A percentile compares a stretch with the other conserved stretches of the same genome.
These are phyloP conservation scores for Rhynchospora tenuis DNA, from an alignment of 176 grass and related monocot genomes.

Conservation along the genomic window DNA sequence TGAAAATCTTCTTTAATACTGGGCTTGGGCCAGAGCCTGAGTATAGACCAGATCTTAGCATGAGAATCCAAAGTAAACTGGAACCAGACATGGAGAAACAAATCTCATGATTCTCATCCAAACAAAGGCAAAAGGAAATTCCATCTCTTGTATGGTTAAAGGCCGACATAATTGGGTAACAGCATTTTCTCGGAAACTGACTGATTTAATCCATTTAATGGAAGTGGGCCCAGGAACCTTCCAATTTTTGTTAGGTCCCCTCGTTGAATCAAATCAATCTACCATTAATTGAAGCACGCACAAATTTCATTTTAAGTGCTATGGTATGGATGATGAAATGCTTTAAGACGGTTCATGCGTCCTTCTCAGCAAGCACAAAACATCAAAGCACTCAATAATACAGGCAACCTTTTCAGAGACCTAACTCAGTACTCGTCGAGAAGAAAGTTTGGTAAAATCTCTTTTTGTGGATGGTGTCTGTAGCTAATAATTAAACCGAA, in stretches of 20 bases:
- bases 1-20: too few species aligned
- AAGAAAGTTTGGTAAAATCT: neutral
- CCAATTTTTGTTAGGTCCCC: neutral
- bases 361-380: neutral
- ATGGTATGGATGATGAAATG: neutral
- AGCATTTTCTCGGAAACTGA: neutral
- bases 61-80: too few species aligned
- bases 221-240: neutral
- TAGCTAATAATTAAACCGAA: neutral
- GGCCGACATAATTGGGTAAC: neutral
- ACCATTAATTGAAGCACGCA: neutral
- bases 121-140: neutral
- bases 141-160: constrained; percentile 12
- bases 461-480: neutral
- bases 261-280: neutral
- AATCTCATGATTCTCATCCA: too few species aligned
- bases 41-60: too few species aligned
- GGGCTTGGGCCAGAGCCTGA: too few species aligned
- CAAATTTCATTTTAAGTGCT: neutral
- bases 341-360: neutral
- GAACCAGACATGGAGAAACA: too few species aligned
- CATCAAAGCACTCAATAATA: neutral
- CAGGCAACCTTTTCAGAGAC: neutral
- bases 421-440: neutral
- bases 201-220: neutral